These are phyloP conservation scores for Omphalotus olearius DNA, from an alignment of 1,284 basidiomycete genomes.

Conservation along the genomic window DNA sequence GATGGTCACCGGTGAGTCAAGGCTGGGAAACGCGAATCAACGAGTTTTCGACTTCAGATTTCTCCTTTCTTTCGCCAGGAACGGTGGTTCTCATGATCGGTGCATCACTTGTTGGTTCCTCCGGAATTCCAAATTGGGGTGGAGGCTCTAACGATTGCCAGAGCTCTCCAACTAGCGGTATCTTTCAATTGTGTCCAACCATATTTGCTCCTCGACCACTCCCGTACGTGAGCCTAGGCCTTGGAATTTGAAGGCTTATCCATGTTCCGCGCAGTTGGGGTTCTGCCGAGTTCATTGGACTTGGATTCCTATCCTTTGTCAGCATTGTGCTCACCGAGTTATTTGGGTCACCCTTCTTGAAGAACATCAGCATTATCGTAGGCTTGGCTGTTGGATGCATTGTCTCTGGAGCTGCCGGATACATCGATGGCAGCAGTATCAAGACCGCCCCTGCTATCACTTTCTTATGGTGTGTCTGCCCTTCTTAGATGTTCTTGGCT, in stretches of 20 bases:
- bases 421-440: constrained; percentile 64
- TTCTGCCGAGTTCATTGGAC: constrained; percentile 76
- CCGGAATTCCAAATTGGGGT: constrained; percentile 79
- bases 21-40: not conserved
- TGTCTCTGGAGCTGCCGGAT: constrained; percentile 71
- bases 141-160: constrained; percentile 74
- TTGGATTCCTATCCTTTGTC: constrained; percentile 81
- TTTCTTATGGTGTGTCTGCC: constrained; percentile 57
- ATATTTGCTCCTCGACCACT: constrained; percentile 55
- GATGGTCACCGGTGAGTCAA: constrained; percentile 61
- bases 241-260: not conserved
- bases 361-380: constrained; percentile 72
- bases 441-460: constrained; percentile 69
- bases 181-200: constrained; percentile 67
- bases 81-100: constrained; percentile 80
- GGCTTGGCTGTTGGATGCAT: constrained; percentile 75
- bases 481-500: not conserved
- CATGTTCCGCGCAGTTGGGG: constrained; percentile 52
- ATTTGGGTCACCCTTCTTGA: constrained; percentile 79
- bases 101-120: constrained; percentile 66
- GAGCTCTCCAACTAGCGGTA: constrained; percentile 52
- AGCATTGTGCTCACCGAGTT: constrained; percentile 74
- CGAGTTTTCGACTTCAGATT: not conserved
- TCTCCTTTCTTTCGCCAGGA: constrained; percentile 28
- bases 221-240: constrained; percentile 28